Conservation (phyloP, 2,329 filamentous ascomycete species). For the Beauveria varroae region DNA sequence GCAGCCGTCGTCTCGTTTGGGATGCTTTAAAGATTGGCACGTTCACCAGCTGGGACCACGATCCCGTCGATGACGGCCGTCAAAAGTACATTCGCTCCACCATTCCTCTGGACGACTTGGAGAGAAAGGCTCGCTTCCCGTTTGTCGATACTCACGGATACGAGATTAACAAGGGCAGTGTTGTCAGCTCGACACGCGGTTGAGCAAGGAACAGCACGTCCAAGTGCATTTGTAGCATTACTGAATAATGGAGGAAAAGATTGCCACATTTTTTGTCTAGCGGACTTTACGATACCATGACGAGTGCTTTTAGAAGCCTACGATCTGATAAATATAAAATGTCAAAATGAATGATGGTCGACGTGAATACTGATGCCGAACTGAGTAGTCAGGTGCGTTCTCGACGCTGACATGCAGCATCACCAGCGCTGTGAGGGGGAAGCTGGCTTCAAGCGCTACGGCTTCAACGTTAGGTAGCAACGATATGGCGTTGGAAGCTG, state of each 20-base stretch:
- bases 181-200: slow-evolving; percentile 29
- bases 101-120: slow-evolving; percentile 72
- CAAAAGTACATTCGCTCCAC: slow-evolving; percentile 79
- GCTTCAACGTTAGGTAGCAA: no score
- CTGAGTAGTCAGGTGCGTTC: no score
- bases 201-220: background rate
- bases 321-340: background rate
- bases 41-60: slow-evolving; percentile 80
- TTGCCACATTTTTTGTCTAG: background rate
- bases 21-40: slow-evolving; percentile 67
- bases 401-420: no score
- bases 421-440: no score
- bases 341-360: no score
- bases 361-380: no score
- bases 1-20: slow-evolving; percentile 72
- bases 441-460: no score
- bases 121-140: slow-evolving; percentile 68
- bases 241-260: background rate
- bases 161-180: slow-evolving; percentile 31
- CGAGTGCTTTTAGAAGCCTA: background rate
- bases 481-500: no score
- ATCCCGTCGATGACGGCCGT: slow-evolving; percentile 63
- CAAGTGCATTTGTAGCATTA: background rate
- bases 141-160: slow-evolving; percentile 49
- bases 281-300: slow-evolving; percentile 6